phyloP scores from a whole-genome alignment of 2,329 filamentous ascomycete species.

The Cytospora piceae region DNA sequence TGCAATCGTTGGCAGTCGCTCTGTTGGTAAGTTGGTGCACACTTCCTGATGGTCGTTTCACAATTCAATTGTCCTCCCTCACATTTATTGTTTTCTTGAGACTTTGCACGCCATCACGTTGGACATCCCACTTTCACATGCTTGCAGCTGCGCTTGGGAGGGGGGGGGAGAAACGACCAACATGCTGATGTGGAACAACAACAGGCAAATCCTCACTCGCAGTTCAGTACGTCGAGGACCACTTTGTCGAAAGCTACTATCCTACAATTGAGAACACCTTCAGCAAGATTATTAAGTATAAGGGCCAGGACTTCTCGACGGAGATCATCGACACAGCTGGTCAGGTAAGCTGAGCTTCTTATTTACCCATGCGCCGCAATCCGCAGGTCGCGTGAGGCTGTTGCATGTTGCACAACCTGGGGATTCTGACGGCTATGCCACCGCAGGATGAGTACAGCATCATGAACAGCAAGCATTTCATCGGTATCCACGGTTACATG shows the following conservation, averaged over 20 bases:
- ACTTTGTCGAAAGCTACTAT: conserved; percentile 99
- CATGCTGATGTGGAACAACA: conserved; percentile 20
- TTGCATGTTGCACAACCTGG: background rate
- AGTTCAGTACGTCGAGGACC: conserved; percentile 94
- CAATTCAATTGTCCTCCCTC: background rate
- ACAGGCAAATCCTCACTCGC: conserved; percentile 96
- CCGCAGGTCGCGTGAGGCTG: background rate
- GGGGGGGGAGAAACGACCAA: conserved; percentile 2
- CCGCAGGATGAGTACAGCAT: conserved; percentile 94
- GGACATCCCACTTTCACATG: conserved; percentile 27
- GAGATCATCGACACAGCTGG: conserved; percentile 99
- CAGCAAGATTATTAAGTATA: conserved; percentile 90
- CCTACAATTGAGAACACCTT: conserved; percentile 99
- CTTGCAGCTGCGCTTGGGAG: conserved; percentile 11
- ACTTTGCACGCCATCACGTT: conserved; percentile 8
- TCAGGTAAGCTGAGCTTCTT: conserved; percentile 62
- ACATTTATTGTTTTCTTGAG: background rate
- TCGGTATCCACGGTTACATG: conserved; percentile 98
- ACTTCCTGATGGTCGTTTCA: background rate
- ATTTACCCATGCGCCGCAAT: background rate
- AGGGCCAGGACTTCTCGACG: conserved; percentile 89
- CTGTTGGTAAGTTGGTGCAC: conserved; percentile 62
- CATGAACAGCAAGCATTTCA: conserved; percentile 97
- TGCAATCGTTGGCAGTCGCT: conserved; percentile 92
- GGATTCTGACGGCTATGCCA: background rate